Evolutionary conservation across 1,139 yeast genomes (phyloP).

Genomic region (Pichia sorboxylosa): DNA sequence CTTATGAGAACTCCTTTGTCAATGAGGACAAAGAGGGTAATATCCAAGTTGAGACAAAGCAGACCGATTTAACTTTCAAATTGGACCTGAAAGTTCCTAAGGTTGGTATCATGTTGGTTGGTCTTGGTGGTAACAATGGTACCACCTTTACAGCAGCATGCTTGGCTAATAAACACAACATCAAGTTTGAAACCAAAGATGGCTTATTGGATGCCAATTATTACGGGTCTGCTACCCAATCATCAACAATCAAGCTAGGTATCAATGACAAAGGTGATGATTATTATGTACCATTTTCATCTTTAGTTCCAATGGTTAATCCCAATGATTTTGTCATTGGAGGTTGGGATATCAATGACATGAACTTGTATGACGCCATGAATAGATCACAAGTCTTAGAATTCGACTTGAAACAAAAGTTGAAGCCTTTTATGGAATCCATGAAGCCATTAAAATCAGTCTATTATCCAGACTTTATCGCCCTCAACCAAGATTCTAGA

Average conservation of each 20-base stretch:
- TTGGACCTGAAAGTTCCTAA: slow-evolving; percentile 75
- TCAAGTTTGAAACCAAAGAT: slow-evolving; percentile 72
- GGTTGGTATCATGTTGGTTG: slow-evolving; percentile 83
- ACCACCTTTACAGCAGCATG: slow-evolving; percentile 79
- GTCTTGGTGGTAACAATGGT: slow-evolving; percentile 96
- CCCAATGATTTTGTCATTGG: slow-evolving; percentile 87
- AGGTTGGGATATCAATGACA: slow-evolving; percentile 88
- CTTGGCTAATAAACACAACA: slow-evolving; percentile 72
- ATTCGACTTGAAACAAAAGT: slow-evolving; percentile 68
- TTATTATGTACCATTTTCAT: slow-evolving; percentile 86
- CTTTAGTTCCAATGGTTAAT: slow-evolving; percentile 73
- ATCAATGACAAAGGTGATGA: slow-evolving; percentile 74
- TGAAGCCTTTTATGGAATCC: slow-evolving; percentile 52
- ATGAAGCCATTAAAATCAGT: slow-evolving; percentile 71
- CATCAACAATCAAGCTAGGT: slow-evolving; percentile 84
- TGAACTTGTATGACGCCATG: slow-evolving; percentile 67
- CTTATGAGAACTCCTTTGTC: slow-evolving; percentile 57
- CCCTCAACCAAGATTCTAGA: slow-evolving; percentile 85
- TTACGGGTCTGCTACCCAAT: slow-evolving; percentile 92
- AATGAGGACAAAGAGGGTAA: slow-evolving; percentile 28
- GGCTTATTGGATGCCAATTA: slow-evolving; percentile 77
- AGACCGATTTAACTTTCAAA: slow-evolving; percentile 72
- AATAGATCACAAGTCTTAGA: slow-evolving; percentile 81
- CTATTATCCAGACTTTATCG: slow-evolving; percentile 94
- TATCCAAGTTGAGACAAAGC: slow-evolving; percentile 59